Conservation (phyloP, 2,329 filamentous ascomycete genomes). For the Ascochyta rabiei region DNA sequence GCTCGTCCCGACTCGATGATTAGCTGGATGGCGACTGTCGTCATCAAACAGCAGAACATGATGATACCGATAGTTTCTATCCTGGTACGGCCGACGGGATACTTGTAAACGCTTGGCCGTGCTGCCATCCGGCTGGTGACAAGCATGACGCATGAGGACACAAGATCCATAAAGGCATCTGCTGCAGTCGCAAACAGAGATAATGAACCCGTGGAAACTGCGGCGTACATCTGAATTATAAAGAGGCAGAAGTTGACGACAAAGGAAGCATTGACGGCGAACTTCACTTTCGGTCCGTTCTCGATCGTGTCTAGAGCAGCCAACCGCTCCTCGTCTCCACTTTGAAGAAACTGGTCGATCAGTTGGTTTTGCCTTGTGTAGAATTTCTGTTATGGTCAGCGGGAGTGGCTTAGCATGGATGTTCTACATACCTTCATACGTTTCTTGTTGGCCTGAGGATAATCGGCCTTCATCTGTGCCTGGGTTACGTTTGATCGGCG, state of each 20-base stretch:
- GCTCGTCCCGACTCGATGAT: slow-evolving; percentile 64
- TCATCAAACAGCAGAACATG: slow-evolving; percentile 70
- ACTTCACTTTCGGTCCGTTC: slow-evolving; percentile 51
- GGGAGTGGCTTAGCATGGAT: not conserved
- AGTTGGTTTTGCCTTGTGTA: slow-evolving; percentile 50
- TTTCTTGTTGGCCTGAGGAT: slow-evolving; percentile 49
- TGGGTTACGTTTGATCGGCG: slow-evolving; percentile 46
- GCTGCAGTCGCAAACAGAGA: slow-evolving; percentile 70
- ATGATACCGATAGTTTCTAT: slow-evolving; percentile 70
- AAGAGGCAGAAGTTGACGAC: slow-evolving; percentile 56
- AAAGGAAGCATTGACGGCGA: slow-evolving; percentile 49
- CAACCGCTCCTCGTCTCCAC: slow-evolving; percentile 61
- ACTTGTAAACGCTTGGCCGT: slow-evolving; percentile 66
- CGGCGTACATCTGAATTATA: slow-evolving; percentile 64
- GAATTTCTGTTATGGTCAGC: slow-evolving; percentile 41
- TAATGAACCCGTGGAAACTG: slow-evolving; percentile 64
- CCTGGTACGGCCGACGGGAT: slow-evolving; percentile 66
- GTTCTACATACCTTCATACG: slow-evolving; percentile 38
- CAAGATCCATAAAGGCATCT: slow-evolving; percentile 70
- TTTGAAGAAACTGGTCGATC: slow-evolving; percentile 59
- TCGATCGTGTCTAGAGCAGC: slow-evolving; percentile 58
- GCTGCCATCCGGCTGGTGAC: slow-evolving; percentile 65
- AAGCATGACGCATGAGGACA: slow-evolving; percentile 68
- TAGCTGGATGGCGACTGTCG: slow-evolving; percentile 67
- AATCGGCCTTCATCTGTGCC: slow-evolving; percentile 56